Evolutionary conservation across 2,329 filamentous ascomycete species (phyloP).

Genomic region (Colletotrichum lini): DNA sequence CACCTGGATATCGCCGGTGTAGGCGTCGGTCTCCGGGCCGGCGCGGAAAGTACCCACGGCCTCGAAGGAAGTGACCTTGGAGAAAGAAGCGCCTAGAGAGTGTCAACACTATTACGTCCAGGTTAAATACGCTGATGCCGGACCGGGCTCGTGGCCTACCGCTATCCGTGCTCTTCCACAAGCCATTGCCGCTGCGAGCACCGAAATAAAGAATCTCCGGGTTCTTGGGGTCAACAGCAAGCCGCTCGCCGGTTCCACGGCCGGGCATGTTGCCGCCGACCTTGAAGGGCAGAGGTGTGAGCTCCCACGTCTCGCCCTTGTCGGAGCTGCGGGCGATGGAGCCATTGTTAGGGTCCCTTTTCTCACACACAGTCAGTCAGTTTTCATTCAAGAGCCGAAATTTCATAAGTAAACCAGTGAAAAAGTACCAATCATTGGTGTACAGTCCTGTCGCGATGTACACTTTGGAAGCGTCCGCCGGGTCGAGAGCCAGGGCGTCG

Average conservation of each 20-base stretch:
- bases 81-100: slow-evolving; percentile 52
- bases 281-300: slow-evolving; percentile 68
- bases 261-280: slow-evolving; percentile 75
- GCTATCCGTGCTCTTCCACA: slow-evolving; percentile 71
- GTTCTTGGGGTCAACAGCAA: slow-evolving; percentile 71
- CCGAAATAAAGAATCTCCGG: slow-evolving; percentile 71
- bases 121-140: no score
- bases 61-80: slow-evolving; percentile 67
- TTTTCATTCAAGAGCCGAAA: no score
- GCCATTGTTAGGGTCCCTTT: slow-evolving; percentile 67
- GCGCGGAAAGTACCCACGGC: slow-evolving; percentile 65
- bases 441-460: slow-evolving; percentile 71
- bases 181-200: slow-evolving; percentile 69
- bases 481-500: slow-evolving; percentile 70
- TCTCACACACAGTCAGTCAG: background rate
- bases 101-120: slow-evolving; percentile 42
- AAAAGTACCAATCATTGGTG: slow-evolving; percentile 66
- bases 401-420: accelerated
- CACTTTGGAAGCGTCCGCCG: slow-evolving; percentile 64
- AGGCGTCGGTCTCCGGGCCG: slow-evolving; percentile 60
- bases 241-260: slow-evolving; percentile 70
- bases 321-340: slow-evolving; percentile 69
- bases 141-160: slow-evolving; percentile 55
- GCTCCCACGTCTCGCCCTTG: slow-evolving; percentile 66
- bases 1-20: slow-evolving; percentile 58